Conservation (phyloP, 371 early-diverging fungal genomes). For the Phascolomyces articulosus region DNA sequence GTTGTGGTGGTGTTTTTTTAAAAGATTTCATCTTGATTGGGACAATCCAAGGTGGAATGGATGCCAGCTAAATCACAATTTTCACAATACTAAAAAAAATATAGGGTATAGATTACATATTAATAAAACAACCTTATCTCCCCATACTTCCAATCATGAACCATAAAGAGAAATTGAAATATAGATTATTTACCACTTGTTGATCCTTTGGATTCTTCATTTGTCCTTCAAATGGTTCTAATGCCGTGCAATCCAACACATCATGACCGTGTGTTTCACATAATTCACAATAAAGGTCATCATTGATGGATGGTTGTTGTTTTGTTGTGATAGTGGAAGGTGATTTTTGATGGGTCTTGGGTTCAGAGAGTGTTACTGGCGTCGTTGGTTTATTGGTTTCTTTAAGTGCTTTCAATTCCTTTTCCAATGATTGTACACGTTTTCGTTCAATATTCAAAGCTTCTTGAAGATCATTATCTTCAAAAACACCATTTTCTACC, state of each 20-base stretch:
- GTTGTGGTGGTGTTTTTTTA: slow-evolving; percentile 14
- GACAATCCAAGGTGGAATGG: slow-evolving; percentile 70
- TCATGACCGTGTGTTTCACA: slow-evolving; percentile 66
- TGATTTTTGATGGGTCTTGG: too few species aligned
- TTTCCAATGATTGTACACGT: slow-evolving; percentile 9
- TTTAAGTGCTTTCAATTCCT: slow-evolving; percentile 6
- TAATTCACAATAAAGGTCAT: slow-evolving; percentile 53
- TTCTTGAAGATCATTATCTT: slow-evolving; percentile 71
- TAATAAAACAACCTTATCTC: too few species aligned
- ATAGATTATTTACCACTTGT: neutral
- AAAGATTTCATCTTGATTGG: slow-evolving; percentile 60
- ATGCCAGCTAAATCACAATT: slow-evolving; percentile 65
- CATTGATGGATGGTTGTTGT: too few species aligned
- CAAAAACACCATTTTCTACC: slow-evolving; percentile 75
- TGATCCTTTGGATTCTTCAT: neutral
- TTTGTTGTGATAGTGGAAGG: neutral
- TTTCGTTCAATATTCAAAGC: slow-evolving; percentile 48
- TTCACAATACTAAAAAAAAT: slow-evolving; percentile 55
- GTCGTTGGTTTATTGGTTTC: neutral
- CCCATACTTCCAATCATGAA: neutral
- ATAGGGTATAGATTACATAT: too few species aligned
- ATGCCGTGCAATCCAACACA: slow-evolving; percentile 50
- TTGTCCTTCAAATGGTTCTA: neutral
- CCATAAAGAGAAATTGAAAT: neutral
- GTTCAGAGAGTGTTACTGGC: too few species aligned